Conservation (phyloP, 2,329 filamentous ascomycete genomes). For the Colletotrichum orchidophilum region DNA sequence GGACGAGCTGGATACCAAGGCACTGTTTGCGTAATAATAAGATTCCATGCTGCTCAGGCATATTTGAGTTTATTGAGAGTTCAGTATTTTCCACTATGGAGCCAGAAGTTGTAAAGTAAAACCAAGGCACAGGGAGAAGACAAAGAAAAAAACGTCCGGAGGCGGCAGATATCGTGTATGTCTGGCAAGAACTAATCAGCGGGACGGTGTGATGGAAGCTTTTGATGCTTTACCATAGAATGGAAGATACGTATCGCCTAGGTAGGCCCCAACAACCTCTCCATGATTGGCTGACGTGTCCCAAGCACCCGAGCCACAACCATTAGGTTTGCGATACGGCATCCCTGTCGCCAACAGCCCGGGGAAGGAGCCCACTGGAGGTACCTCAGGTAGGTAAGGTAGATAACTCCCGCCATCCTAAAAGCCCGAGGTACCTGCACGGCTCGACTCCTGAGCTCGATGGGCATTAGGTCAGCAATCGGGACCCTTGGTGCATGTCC, state of each 20-base stretch:
- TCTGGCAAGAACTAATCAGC: background rate
- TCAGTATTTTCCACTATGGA: background rate
- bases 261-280: background rate
- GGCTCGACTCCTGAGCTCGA: background rate
- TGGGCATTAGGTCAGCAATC: conserved; percentile 25
- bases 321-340: background rate
- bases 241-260: background rate
- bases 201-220: background rate
- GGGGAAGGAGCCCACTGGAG: conserved; percentile 10
- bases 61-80: background rate
- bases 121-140: background rate
- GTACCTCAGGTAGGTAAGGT: background rate
- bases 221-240: no score
- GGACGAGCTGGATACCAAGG: conserved; percentile 79
- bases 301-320: background rate
- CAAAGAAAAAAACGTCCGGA: background rate
- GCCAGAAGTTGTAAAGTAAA: background rate
- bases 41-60: conserved; percentile 9
- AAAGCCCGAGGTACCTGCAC: background rate
- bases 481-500: conserved; percentile 3
- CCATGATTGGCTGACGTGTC: conserved; percentile 13
- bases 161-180: background rate
- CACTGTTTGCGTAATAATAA: conserved; percentile 72
- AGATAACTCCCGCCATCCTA: background rate
- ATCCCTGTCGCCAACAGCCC: conserved; percentile 13